These are phyloP conservation scores for Suillus americanus DNA, from an alignment of 768 basidiomycete genomes.

Conservation along the genomic window DNA sequence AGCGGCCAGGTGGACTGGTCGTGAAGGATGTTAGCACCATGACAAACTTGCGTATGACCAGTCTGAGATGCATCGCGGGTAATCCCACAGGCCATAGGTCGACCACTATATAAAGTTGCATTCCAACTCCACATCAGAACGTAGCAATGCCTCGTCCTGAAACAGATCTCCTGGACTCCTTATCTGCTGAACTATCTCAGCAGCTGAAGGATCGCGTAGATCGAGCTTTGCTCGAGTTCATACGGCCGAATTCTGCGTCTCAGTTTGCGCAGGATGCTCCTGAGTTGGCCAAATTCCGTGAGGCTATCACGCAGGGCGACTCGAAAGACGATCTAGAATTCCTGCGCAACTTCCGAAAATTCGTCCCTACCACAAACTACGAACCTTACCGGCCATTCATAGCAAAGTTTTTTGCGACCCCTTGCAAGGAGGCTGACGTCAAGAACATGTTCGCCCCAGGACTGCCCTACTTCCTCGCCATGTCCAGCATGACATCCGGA, in stretches of 20 bases:
- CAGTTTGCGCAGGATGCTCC: conserved; percentile 1
- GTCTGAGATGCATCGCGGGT: neutral
- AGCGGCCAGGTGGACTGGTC: neutral
- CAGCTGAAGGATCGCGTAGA: neutral
- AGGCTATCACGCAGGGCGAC: conserved; percentile 4
- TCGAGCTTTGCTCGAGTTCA: neutral
- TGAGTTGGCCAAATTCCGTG: conserved; percentile 12
- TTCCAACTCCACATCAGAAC: neutral
- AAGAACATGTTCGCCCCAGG: conserved; percentile 21
- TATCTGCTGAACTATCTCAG: neutral
- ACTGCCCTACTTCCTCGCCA: conserved; percentile 11
- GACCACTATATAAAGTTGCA: neutral
- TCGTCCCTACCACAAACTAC: conserved; percentile 15
- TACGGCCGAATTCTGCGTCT: neutral
- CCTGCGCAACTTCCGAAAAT: conserved; percentile 10
- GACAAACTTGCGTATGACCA: neutral
- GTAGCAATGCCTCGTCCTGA: neutral
- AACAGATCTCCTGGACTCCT: neutral
- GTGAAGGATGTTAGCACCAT: neutral
- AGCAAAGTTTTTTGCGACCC: conserved; percentile 12
- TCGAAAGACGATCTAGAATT: conserved; percentile 9
- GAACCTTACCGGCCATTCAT: conserved; percentile 17
- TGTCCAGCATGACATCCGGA: conserved; percentile 20
- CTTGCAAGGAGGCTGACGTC: conserved; percentile 21
- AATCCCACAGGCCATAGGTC: neutral